These are phyloP conservation scores for Cladophialophora yegresii DNA, from an alignment of 2,329 filamentous ascomycete species.

Conservation along the genomic window DNA sequence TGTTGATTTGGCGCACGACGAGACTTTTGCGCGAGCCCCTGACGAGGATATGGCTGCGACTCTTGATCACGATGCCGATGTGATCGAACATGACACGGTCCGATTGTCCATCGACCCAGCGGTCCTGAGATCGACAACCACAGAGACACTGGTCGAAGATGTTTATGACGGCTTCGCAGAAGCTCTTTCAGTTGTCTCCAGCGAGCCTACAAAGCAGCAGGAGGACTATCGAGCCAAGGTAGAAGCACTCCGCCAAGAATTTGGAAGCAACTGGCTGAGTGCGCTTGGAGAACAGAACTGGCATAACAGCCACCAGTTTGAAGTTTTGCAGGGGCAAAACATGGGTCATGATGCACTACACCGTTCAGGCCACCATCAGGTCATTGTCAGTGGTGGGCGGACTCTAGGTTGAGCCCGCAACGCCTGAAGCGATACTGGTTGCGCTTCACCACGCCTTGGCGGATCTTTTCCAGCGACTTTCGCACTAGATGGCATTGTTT, in stretches of 20 bases:
- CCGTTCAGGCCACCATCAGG: constrained; percentile 44
- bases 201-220: constrained; percentile 18
- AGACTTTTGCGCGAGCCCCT: constrained; percentile 35
- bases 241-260: constrained; percentile 78
- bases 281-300: constrained; percentile 76
- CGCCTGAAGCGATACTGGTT: background rate
- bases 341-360: constrained; percentile 35
- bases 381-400: constrained; percentile 46
- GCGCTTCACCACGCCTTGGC: constrained; percentile 1
- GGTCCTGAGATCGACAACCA: constrained; percentile 61
- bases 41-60: constrained; percentile 28
- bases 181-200: constrained; percentile 16
- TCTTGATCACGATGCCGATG: constrained; percentile 12
- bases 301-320: constrained; percentile 41
- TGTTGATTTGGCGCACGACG: constrained; percentile 57
- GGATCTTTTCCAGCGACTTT: constrained; percentile 3
- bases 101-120: constrained; percentile 29
- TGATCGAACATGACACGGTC: constrained; percentile 26
- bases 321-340: constrained; percentile 30
- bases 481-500: constrained; percentile 22
- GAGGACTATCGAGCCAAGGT: constrained; percentile 88
- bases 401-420: constrained; percentile 39
- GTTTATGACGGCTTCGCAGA: constrained; percentile 21
- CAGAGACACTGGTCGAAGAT: constrained; percentile 17
- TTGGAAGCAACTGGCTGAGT: constrained; percentile 84